A percentile compares a stretch with the other conserved stretches of the same genome.
phyloP scores from a whole-genome alignment of 202 grass and related monocot genomes.

The Sporobolus alterniflorus region DNA sequence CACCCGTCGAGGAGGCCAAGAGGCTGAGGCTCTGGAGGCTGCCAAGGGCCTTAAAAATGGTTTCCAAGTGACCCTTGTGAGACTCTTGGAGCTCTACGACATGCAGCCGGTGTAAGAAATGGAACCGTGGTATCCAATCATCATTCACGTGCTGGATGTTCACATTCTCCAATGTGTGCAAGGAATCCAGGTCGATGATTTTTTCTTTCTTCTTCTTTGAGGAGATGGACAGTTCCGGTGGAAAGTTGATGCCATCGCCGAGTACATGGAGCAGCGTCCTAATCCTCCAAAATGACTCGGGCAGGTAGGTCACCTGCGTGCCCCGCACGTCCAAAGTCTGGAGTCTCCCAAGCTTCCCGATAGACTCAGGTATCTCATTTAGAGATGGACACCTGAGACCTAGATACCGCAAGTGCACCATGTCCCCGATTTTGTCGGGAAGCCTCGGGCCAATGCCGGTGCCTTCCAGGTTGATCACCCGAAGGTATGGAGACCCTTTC shows the following conservation, averaged over 20 bases:
- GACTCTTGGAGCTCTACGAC: neutral
- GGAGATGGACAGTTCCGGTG: neutral
- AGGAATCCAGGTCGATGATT: too few species aligned
- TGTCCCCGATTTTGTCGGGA: neutral
- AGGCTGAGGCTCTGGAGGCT: neutral
- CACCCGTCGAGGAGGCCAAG: neutral
- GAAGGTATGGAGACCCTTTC: neutral
- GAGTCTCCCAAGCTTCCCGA: neutral
- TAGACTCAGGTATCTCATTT: neutral
- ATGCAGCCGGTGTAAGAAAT: neutral
- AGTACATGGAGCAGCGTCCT: neutral
- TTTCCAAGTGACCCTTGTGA: neutral
- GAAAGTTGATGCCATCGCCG: neutral
- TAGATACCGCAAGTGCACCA: conserved; percentile 13
- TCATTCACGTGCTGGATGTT: neutral
- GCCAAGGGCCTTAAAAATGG: neutral
- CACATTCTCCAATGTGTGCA: neutral
- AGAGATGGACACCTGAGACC: neutral
- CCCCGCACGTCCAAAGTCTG: neutral
- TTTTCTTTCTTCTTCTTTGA: too few species aligned
- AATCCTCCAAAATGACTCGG: neutral
- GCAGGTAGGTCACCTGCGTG: neutral
- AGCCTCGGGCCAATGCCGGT: neutral
- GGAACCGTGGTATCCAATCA: neutral
- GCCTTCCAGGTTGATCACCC: neutral